Evolutionary conservation across 2,329 filamentous ascomycete species (phyloP).

Genomic region (Penicillium sp.): DNA sequence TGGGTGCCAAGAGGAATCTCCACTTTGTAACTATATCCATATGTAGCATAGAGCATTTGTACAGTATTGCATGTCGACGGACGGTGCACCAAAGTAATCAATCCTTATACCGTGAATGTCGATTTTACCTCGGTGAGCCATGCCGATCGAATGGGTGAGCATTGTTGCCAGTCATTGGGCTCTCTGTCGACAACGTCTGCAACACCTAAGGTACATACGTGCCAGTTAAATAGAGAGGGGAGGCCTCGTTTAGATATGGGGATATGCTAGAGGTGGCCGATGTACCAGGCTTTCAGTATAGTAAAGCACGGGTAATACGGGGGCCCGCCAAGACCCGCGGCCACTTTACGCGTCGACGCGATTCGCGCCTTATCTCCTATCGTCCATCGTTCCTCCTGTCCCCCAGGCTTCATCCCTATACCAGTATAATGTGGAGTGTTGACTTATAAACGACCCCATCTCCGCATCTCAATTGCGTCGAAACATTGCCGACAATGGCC

Average conservation of each 20-base stretch:
- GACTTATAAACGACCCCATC: background rate
- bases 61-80: constrained; percentile 32
- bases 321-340: constrained; percentile 9
- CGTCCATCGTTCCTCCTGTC: constrained; percentile 4
- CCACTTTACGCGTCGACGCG: constrained; percentile 44
- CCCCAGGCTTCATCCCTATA: constrained; percentile 7
- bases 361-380: constrained; percentile 26
- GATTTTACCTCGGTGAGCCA: too few relatives aligned
- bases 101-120: too few relatives aligned
- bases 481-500: constrained; percentile 33
- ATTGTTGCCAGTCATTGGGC: too few relatives aligned
- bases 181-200: too few relatives aligned
- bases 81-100: too few relatives aligned
- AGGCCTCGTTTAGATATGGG: too few relatives aligned
- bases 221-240: too few relatives aligned
- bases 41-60: constrained; percentile 27
- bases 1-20: constrained; percentile 5
- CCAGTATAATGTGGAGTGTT: too few relatives aligned
- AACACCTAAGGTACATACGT: too few relatives aligned
- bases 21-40: constrained; percentile 11
- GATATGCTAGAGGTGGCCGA: too few relatives aligned
- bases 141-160: too few relatives aligned
- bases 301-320: constrained; percentile 2
- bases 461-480: constrained; percentile 3
- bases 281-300: too few relatives aligned